Evolutionary conservation across 164 flowering plant species (phyloP), one percentile per base, ranked within the genome.

Genomic region (Houttuynia cordata): DNA sequence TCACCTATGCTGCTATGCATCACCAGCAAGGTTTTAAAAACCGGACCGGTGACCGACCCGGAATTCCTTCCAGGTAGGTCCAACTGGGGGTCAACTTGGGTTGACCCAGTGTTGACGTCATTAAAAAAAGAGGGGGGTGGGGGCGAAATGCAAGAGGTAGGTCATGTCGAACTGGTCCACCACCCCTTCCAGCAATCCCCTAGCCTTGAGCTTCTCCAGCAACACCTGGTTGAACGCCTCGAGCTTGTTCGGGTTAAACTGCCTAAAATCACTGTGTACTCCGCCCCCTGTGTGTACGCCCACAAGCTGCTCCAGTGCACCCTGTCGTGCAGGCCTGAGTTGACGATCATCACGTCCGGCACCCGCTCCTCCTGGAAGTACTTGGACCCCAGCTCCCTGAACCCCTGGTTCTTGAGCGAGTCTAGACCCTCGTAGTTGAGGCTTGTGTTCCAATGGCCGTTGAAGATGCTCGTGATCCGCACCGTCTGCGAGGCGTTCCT

Each of bases 261-360:
- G 80, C 82, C 61, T 55, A 88, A 94, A 12, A 61, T 53, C 0
- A 87, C 88, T 0, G 97, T 86, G 49, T 61, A 73, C 37, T 79
- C 79, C 0, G 96, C 96, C 1, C 87, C 89, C 0, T 20, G 50
- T 0, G 72, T 24, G 47, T 79, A 94, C 1, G 66, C 50, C 60
- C 88, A 71, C 0, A 88, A 15, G 57, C 62, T 91, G 17, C 51
- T 51, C 84, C 86, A 88, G 54, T 70, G 67, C 14, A 91, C 74
- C 0, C 97, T 97, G 25, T 94, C 99, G 56, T 94, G 99, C 8
- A 94, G 63, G 0, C 99, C 99, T 0, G 99, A 94, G 60, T 94
- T 94, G 83, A 88, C 75, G 61, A 94, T 79, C 53, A 88, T 61
- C 7, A 88, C 81, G 68, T 93, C 97, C 0, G 99, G 99, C 0